Evolutionary conservation across 352 stramenopile genomes (phyloP).

Genomic region (Aphanomyces stellatus): DNA sequence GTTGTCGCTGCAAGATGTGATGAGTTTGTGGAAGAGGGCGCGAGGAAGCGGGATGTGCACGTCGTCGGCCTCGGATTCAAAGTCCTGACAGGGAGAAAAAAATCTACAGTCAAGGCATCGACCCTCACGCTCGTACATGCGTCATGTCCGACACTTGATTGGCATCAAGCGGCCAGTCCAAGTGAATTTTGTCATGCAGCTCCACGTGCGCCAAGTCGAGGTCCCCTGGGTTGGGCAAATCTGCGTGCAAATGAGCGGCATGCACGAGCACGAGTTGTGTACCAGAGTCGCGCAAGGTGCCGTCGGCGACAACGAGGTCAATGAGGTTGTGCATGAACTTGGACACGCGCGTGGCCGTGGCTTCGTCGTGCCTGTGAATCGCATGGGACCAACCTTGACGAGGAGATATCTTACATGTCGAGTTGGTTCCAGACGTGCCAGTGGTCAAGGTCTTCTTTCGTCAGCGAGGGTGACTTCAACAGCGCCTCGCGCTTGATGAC

Average conservation of each 20-base stretch:
- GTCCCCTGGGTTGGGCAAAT: neutral
- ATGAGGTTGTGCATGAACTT: slow-evolving; percentile 13
- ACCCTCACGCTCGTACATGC: neutral
- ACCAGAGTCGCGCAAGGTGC: neutral
- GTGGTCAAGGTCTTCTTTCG: slow-evolving; percentile 11
- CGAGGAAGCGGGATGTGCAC: slow-evolving; percentile 15
- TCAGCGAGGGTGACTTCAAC: neutral
- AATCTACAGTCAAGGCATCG: neutral
- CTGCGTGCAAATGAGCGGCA: neutral
- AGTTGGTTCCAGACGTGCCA: slow-evolving; percentile 20
- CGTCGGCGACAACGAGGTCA: neutral
- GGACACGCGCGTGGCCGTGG: neutral
- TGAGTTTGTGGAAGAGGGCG: neutral
- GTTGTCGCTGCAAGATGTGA: neutral
- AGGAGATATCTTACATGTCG: slow-evolving; percentile 3
- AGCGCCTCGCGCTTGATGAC: slow-evolving; percentile 7
- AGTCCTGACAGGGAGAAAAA: too few species aligned
- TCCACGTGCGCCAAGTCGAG: neutral
- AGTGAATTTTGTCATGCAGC: slow-evolving; percentile 15
- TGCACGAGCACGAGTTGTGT: too few species aligned
- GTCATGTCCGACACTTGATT: slow-evolving; percentile 14
- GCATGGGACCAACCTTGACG: neutral
- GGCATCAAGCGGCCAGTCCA: neutral
- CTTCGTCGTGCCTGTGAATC: slow-evolving; percentile 13
- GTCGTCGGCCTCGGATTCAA: neutral